Percentiles rank a stretch among this genome's conserved stretches.
Conservation (phyloP, 1,139 yeast genomes). For the Candida sojae region DNA sequence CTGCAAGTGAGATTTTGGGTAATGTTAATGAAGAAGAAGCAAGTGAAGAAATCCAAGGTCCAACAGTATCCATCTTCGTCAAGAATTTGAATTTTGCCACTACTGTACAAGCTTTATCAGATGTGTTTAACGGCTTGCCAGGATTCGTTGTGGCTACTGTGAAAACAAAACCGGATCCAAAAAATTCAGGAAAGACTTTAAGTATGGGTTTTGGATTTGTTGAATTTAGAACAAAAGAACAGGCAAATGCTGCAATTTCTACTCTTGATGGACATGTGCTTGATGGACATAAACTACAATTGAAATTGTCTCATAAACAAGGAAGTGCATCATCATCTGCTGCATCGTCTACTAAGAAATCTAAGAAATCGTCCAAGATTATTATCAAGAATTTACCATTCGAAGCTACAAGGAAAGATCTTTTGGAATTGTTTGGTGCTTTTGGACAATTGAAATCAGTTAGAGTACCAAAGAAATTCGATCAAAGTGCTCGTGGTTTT, state of each 20-base stretch:
- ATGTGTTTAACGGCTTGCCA: constrained; percentile 64
- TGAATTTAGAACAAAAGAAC: constrained; percentile 77
- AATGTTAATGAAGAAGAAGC: constrained; percentile 45
- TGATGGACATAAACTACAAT: constrained; percentile 88
- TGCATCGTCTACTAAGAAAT: constrained; percentile 33
- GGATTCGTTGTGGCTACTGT: constrained; percentile 86
- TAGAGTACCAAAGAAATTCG: constrained; percentile 94
- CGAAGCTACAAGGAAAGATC: constrained; percentile 91
- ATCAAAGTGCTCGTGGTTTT: constrained; percentile 93
- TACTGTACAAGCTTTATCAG: constrained; percentile 55
- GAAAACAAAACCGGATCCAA: constrained; percentile 87
- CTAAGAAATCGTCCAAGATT: constrained; percentile 60
- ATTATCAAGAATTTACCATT: constrained; percentile 96
- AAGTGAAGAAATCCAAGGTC: constrained; percentile 51
- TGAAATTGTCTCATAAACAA: constrained; percentile 82
- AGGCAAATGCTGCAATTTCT: constrained; percentile 75
- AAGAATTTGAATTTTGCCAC: constrained; percentile 91
- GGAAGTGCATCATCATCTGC: constrained; percentile 23
- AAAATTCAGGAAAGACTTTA: constrained; percentile 58
- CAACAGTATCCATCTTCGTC: constrained; percentile 83
- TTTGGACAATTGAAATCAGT: constrained; percentile 95
- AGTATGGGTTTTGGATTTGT: constrained; percentile 99
- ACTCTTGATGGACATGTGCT: constrained; percentile 76
- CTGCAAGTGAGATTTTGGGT: constrained; percentile 30
- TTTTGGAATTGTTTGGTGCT: constrained; percentile 85